These are phyloP conservation scores for Clarkia xantiana DNA, from an alignment of 345 rosid genomes.

Conservation along the genomic window DNA sequence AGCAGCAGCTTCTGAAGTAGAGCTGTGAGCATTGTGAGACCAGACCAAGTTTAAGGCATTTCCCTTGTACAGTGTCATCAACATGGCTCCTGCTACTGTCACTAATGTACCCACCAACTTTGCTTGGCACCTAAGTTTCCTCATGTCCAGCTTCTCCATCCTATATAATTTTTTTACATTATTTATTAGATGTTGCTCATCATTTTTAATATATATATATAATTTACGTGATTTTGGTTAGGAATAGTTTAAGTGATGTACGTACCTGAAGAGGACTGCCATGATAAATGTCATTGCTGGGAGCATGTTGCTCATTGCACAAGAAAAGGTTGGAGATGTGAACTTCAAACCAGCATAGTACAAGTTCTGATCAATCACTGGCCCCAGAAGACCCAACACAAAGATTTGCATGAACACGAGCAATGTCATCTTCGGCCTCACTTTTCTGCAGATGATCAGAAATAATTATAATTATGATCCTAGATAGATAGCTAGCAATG, in stretches of 20 bases:
- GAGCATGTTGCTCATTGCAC: constrained; percentile 8
- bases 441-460: too few species aligned
- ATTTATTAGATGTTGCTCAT: too few species aligned
- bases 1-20: constrained; percentile 5
- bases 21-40: constrained; percentile 15
- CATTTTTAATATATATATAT: too few species aligned
- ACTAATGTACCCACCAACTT: constrained; percentile 60
- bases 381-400: constrained; percentile 72
- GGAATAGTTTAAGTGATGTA: neutral
- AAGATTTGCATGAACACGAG: constrained; percentile 62
- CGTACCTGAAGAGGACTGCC: constrained; percentile 6
- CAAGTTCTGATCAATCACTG: constrained; percentile 6
- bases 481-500: too few species aligned
- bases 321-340: constrained; percentile 3
- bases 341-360: constrained; percentile 3
- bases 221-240: neutral
- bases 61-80: constrained; percentile 83
- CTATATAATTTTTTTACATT: constrained; percentile 13
- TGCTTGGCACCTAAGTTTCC: constrained; percentile 43
- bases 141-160: constrained; percentile 49
- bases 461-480: too few species aligned
- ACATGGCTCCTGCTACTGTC: constrained; percentile 76
- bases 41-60: constrained; percentile 5
- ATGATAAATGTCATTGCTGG: constrained; percentile 6
- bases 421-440: constrained; percentile 63